Conservation (phyloP, 1,139 yeast genomes). For the Debaryomyces nepalensis region DNA sequence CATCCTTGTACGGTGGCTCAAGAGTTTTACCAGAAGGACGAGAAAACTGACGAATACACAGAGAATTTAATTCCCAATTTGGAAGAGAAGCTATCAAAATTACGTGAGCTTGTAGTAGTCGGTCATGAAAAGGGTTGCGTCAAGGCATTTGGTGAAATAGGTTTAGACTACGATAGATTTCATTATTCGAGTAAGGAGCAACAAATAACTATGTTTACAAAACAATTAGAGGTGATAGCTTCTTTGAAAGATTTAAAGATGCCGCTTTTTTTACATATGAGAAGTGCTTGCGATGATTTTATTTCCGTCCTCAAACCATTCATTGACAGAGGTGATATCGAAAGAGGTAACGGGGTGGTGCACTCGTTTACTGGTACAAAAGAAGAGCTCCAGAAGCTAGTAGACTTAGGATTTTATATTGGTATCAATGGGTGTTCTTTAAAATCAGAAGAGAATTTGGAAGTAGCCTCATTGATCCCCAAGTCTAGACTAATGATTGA, state of each 20-base stretch:
- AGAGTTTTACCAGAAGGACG: constrained; percentile 41
- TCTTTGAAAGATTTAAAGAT: constrained; percentile 50
- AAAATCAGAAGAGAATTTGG: constrained; percentile 72
- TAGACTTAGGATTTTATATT: constrained; percentile 66
- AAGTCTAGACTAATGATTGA: constrained; percentile 73
- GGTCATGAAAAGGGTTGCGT: constrained; percentile 58
- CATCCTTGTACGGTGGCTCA: constrained; percentile 89
- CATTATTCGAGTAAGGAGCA: constrained; percentile 70
- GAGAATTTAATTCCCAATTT: constrained; percentile 30
- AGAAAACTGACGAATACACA: constrained; percentile 23
- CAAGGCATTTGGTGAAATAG: constrained; percentile 90
- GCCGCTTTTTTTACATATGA: constrained; percentile 89
- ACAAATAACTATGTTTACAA: constrained; percentile 68
- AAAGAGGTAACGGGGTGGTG: constrained; percentile 65
- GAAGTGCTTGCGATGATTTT: constrained; percentile 87
- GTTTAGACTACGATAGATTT: constrained; percentile 89
- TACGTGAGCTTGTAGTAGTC: constrained; percentile 52
- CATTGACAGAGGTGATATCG: constrained; percentile 46
- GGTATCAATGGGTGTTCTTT: constrained; percentile 95
- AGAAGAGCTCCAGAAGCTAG: constrained; percentile 58
- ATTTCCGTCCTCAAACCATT: constrained; percentile 60
- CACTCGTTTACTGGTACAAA: constrained; percentile 91
- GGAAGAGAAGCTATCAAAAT: constrained; percentile 46
- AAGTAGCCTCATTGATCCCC: constrained; percentile 71
- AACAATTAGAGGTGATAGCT: constrained; percentile 69